Evolutionary conservation across 225 moss, liverwort and hornwort genomes (phyloP).

Genomic region (Ulota crispa): DNA sequence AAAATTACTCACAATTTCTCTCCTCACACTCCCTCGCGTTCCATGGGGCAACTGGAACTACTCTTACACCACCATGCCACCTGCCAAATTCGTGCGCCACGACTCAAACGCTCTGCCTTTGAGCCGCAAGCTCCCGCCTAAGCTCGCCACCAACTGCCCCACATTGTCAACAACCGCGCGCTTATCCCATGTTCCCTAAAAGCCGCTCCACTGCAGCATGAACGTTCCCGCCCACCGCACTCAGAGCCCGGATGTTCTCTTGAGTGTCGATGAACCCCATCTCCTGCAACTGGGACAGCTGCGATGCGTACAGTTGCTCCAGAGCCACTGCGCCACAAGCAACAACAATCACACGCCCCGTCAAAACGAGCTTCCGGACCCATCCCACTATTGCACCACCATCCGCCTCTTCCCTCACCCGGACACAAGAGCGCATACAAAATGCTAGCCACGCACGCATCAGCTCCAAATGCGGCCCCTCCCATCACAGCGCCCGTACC

Average conservation of each 20-base stretch:
- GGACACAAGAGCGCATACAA: not conserved
- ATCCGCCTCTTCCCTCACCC: not conserved
- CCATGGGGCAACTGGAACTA: slow-evolving; percentile 25
- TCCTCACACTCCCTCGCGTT: slow-evolving; percentile 32
- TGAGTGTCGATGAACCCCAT: slow-evolving; percentile 96
- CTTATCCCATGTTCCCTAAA: slow-evolving; percentile 75
- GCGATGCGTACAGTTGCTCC: slow-evolving; percentile 90
- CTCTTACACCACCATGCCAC: slow-evolving; percentile 32
- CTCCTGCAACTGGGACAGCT: slow-evolving; percentile 93
- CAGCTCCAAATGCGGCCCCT: not conserved
- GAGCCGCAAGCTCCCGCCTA: slow-evolving; percentile 32
- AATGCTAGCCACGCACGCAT: not conserved
- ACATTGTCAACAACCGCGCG: not conserved
- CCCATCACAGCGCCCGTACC: not conserved
- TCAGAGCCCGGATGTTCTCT: slow-evolving; percentile 86
- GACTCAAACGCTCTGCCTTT: not conserved
- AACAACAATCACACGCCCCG: not conserved
- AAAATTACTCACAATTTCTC: slow-evolving; percentile 44
- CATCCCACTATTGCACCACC: not conserved
- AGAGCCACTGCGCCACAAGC: slow-evolving; percentile 58
- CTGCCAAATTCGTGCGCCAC: slow-evolving; percentile 22
- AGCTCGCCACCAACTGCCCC: slow-evolving; percentile 29
- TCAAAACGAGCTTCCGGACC: not conserved
- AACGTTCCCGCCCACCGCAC: slow-evolving; percentile 90
- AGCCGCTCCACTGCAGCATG: slow-evolving; percentile 95